Evolutionary conservation across 1,284 basidiomycete genomes (phyloP), one percentile per base, ranked within the genome.

Genomic region (Ceratobasidium sp.): DNA sequence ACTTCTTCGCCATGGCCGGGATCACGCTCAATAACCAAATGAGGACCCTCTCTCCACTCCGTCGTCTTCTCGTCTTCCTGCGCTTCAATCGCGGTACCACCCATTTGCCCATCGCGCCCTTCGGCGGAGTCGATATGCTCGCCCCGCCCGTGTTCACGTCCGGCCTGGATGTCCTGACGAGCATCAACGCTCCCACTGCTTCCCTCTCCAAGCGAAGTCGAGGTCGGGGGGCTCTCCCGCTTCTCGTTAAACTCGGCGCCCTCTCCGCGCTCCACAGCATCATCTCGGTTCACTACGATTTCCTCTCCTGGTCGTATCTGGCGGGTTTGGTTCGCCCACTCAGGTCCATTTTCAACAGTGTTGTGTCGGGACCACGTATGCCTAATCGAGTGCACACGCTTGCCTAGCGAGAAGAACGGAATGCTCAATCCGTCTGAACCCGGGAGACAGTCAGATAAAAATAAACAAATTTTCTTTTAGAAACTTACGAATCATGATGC

Each of bases 351-450:
- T 7, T 85, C 84, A 77, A 86, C 82, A 1, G 87, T 88, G 74
- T 86, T 85, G 76, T 89, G 88, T 49, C 90, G 85, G 1, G 91
- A 91, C 91, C 94, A 96, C 9, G 95, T 96, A 73, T 93, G 87
- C 7, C 93, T 92, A 73, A 96, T 92, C 16, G 92, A 90, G 80
- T 96, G 94, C 7, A 98, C 94, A 38, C 94, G 89, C 35, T 93
- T 87, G 14, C 95, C 91, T 35, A 98, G 88, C 30, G 94, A 94
- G 84, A 98, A 96, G 81, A 92, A 92, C 0, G 96, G 95, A 76
- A 98, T 97, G 23, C 94, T 96, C 6, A 98, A 85, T 7, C 96
- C 96, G 79, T 98, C 91, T 92, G 77, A 41, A 52, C 26, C 16
- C 41, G 23, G 47, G 41, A 47, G 14, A 50, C 43, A 28, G 14